Evolutionary conservation across 768 basidiomycete species (phyloP), one percentile per base, ranked within the genome.

Genomic region (Pseudohyphozyma bogoriensis): DNA sequence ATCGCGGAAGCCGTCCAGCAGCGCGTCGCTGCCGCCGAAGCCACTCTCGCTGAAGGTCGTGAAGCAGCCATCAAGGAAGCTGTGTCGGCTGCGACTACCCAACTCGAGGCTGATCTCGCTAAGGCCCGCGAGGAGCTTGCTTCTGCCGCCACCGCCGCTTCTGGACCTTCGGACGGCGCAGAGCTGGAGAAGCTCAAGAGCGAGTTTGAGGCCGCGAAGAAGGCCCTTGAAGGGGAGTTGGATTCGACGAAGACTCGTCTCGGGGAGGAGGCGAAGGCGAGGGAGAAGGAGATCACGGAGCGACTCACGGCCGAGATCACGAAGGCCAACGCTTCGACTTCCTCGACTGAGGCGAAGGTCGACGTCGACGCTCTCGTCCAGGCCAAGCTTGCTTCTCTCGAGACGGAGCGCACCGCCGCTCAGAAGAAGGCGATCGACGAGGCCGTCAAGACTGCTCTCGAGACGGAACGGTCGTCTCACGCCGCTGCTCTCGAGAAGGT

Each of bases 371-470:
- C 54, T 64, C 77, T 49, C 71, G 87, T 31, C 77, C 73, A 56
- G 77, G 78, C 46, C 83, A 89, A 72, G 77, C 81, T 52, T 40
- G 85, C 86, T 68, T 77, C 75, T 52, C 73, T 87, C 22, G 74
- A 68, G 52, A 55, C 59, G 53, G 51, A 61, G 7, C 59, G 58
- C 15, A 31, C 59, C 2, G 62, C 53, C 13, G 47, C 57, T 6
- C 58, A 64, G 35, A 36, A 64, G 2, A 68, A 70, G 6, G 68
- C 66, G 2, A 59, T 76, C 5, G 75, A 76, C 18, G 71, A 59
- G 44, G 65, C 68, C 9, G 65, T 69, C 24, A 29, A 32, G 31
- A 58, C 51, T 1, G 64, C 68, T 8, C 44, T 66, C 24, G 60
- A 40, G 37, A 53, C 59, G 56, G 61, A 66, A 51, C 45, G 56